Base-by-base conservation (phyloP, 768 basidiomycete genomes). In the Agrocybe pediades region DNA sequence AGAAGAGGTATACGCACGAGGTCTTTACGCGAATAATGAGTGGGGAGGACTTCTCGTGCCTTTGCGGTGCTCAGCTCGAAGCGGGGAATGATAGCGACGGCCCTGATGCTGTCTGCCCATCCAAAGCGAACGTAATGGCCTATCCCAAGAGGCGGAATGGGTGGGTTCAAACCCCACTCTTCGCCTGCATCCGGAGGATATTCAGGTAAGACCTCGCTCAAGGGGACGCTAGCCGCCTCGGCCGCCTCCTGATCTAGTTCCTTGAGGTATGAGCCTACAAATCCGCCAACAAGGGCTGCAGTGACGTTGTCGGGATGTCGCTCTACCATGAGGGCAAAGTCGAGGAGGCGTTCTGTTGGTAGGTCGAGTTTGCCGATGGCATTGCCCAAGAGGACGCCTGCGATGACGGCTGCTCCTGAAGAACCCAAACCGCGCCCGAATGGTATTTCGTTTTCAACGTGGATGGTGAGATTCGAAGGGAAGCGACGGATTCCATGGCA, bases 261-360 rank as follows among this genome's bases (percentile, higher is more conserved):
- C 55, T 89, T 83, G 48, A 98, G 81, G 76, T 98, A 99, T 2
- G 90, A 92, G 17, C 97, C 97, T 21, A 98, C 92, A 71, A 99
- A 98, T 0, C 97, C 97, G 29, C 97, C 97, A 16, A 98, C 82
- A 30, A 99, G 84, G 0, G 95, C 96, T 2, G 97, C 97, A 0
- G 97, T 97, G 65, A 99, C 95, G 69, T 99, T 99, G 72, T 99
- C 97, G 15, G 97, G 97, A 68, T 99, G 97, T 16, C 97, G 83
- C 73, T 99, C 97, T 65, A 99, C 95, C 97, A 99, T 99, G 49
- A 99, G 80, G 1, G 96, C 95, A 65, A 92, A 96, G 73, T 99
- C 97, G 56, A 98, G 84, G 62, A 96, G 75, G 21, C 97, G 85
- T 40, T 78, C 80, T 24, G 68, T 75, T 13, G 89, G 70, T 9